Evolutionary conservation across 345 rosid genomes (phyloP), one percentile per base, ranked within the genome.

Genomic region (Eucalyptus curtisii): DNA sequence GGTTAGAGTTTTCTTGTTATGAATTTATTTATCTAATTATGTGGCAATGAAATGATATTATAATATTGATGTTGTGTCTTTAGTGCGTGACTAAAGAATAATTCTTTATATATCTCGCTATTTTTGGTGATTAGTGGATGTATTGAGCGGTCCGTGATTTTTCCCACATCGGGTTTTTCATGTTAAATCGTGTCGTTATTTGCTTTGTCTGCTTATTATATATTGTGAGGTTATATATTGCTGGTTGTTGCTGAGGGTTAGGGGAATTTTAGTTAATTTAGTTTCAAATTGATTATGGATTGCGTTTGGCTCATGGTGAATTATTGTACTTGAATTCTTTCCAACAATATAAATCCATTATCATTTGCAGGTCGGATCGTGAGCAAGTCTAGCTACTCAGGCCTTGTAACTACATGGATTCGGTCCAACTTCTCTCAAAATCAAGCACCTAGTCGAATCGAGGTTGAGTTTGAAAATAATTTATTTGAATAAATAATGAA

Each of bases 81-180:
- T 52, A 52, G 10, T 52, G 19, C 7, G 2, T 52, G 4, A 52
- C 24, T 52, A 19, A 0, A 52, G 24, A 52, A 52, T 3, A 52
- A 19, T 7, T 7, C 4, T 7, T 7, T 52, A 1, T 52, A 19
- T 19, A 19, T 52, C 24, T 0, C 17, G 0, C 1, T 2, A 52
- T 52, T 19, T 0, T 52, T 52, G 0, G 1, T 19, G 5, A 52
- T 19, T 52, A 52, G 24, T 52, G 0, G 4, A 52, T 52, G 57
- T 52, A 19, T 52, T 19, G 2, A 10, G 4, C 9, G 8, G 4
- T 52, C 24, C 10, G 1, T 52, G 8, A 0, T 52, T 19, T 19
- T 52, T 52, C 5, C 4, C 2, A 3, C 4, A 52, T 52, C 0
- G 10, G 0, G 1, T 52, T 52, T 52, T 52, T 0, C 24, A 7